Evolutionary conservation across 495 filamentous ascomycete species (phyloP).

Genomic region (Penicillium tannophilum): DNA sequence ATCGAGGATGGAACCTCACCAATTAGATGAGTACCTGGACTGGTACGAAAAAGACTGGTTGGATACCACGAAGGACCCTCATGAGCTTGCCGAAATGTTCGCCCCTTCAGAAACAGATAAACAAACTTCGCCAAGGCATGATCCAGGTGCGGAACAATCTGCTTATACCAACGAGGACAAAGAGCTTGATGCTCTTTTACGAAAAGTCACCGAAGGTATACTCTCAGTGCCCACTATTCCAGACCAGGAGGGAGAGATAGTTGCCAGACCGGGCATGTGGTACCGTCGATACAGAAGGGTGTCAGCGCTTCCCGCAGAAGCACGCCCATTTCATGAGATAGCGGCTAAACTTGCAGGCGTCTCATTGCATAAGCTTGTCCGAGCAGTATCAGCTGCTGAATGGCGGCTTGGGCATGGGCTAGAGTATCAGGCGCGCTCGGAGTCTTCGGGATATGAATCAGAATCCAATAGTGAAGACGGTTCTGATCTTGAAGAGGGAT

Average conservation of each 20-base stretch:
- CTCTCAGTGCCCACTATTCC: constrained; percentile 32
- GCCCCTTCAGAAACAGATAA: constrained; percentile 35
- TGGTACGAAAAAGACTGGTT: constrained; percentile 84
- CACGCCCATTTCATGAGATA: constrained; percentile 55
- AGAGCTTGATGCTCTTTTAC: constrained; percentile 37
- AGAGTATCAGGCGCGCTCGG: constrained; percentile 35
- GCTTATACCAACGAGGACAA: constrained; percentile 16
- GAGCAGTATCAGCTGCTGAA: constrained; percentile 52
- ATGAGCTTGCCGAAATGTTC: constrained; percentile 55
- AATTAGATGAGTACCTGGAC: constrained; percentile 83
- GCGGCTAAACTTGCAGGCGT: constrained; percentile 54
- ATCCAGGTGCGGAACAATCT: background rate
- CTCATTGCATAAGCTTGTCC: constrained; percentile 47
- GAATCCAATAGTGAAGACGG: constrained; percentile 26
- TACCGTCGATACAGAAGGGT: constrained; percentile 60
- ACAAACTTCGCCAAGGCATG: constrained; percentile 12
- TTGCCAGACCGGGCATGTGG: constrained; percentile 48
- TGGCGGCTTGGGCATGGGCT: constrained; percentile 44
- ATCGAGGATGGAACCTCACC: constrained; percentile 63
- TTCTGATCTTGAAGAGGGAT: background rate
- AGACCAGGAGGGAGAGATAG: constrained; percentile 29
- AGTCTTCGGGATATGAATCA: constrained; percentile 25
- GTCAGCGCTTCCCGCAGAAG: constrained; percentile 57
- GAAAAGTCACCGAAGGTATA: constrained; percentile 39
- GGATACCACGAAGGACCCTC: constrained; percentile 33